These are phyloP conservation scores for Torulaspora pretoriensis DNA, from an alignment of 1,139 yeast species.

Conservation along the genomic window DNA sequence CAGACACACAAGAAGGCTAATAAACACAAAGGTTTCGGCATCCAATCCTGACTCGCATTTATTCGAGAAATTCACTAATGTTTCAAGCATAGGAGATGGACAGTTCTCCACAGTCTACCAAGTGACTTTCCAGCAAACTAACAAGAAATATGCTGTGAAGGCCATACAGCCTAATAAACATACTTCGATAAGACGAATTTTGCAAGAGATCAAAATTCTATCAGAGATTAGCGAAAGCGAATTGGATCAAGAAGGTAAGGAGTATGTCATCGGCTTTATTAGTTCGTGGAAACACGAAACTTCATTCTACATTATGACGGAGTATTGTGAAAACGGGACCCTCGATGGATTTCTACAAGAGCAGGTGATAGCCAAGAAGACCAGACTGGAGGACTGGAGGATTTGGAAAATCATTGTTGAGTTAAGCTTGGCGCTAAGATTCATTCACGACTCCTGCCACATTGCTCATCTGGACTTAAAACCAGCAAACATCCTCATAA, in stretches of 20 bases:
- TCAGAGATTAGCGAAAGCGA: conserved; percentile 27
- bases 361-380: conserved; percentile 59
- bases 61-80: conserved; percentile 64
- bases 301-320: conserved; percentile 87
- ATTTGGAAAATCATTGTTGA: conserved; percentile 95
- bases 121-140: conserved; percentile 58
- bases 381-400: conserved; percentile 79
- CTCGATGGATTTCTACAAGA: conserved; percentile 76
- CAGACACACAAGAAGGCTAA: conserved; percentile 14
- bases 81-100: conserved; percentile 72
- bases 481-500: conserved; percentile 90
- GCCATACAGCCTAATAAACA: conserved; percentile 51
- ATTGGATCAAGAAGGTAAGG: conserved; percentile 68
- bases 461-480: conserved; percentile 84
- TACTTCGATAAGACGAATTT: conserved; percentile 36
- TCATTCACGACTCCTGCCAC: conserved; percentile 68
- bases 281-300: conserved; percentile 78
- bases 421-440: conserved; percentile 69
- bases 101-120: conserved; percentile 87
- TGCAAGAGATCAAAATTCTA: conserved; percentile 39
- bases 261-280: conserved; percentile 70
- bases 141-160: conserved; percentile 70
- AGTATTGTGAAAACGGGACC: conserved; percentile 92
- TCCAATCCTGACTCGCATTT: conserved; percentile 44
- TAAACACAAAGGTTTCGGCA: conserved; percentile 36